Percentiles rank a stretch among this genome's conserved stretches.
These are phyloP conservation scores for Hymenotorrendiella dingleyae DNA, from an alignment of 2,329 filamentous ascomycete species.

Conservation along the genomic window DNA sequence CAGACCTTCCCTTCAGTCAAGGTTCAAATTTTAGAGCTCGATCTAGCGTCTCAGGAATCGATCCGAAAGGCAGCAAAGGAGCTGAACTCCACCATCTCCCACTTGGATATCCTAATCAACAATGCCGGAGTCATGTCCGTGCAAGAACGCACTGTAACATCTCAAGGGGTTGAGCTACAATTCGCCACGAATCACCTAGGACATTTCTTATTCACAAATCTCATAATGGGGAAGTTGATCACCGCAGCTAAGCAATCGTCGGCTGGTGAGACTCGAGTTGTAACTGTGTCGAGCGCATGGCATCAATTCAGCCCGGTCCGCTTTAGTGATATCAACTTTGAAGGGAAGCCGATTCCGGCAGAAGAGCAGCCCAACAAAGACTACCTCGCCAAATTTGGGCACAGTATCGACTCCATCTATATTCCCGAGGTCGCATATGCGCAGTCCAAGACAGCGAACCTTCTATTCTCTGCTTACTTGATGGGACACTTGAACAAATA, in stretches of 20 bases:
- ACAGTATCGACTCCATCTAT: constrained; percentile 32
- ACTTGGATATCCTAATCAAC: constrained; percentile 28
- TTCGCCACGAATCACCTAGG: not conserved
- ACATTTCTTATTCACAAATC: constrained; percentile 6
- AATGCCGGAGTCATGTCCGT: constrained; percentile 23
- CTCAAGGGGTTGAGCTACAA: constrained; percentile 31
- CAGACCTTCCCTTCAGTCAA: constrained; percentile 1
- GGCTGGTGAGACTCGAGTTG: constrained; percentile 6
- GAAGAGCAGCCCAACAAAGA: no score
- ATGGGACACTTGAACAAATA: no score
- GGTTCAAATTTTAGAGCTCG: constrained; percentile 13
- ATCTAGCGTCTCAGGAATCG: constrained; percentile 35
- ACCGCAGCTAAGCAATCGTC: not conserved
- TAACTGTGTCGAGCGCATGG: constrained; percentile 25
- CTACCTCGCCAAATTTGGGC: no score
- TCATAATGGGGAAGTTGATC: constrained; percentile 10
- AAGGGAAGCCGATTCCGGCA: not conserved
- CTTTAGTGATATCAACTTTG: constrained; percentile 27
- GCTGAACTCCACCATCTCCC: constrained; percentile 30
- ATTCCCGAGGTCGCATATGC: constrained; percentile 32
- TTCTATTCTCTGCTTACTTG: not conserved
- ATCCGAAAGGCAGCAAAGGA: constrained; percentile 35
- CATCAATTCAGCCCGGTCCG: no score
- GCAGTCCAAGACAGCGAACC: constrained; percentile 32
- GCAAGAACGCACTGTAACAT: constrained; percentile 31